Evolutionary conservation across 2,329 filamentous ascomycete genomes (phyloP).

Genomic region (Periglandula ipomoeae): DNA sequence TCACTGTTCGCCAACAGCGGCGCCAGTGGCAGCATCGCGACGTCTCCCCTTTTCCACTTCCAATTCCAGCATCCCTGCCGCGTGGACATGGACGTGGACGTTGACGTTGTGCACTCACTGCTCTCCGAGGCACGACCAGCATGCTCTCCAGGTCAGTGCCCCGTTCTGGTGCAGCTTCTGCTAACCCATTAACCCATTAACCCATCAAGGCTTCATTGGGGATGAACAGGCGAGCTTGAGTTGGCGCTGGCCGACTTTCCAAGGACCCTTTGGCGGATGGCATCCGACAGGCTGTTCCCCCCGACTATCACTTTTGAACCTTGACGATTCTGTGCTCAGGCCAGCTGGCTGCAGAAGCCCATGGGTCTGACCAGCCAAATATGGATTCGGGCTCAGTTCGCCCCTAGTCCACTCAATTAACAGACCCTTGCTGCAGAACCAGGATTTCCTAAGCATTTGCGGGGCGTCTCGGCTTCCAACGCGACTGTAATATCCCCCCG

Average conservation of each 20-base stretch:
- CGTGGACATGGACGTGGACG: too few relatives aligned
- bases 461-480: constrained; percentile 1
- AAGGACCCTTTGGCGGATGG: not conserved
- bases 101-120: too few relatives aligned
- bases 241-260: not conserved
- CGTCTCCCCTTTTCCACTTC: too few relatives aligned
- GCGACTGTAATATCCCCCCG: not conserved
- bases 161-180: not conserved
- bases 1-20: too few relatives aligned
- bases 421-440: not conserved
- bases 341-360: not conserved
- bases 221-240: not conserved
- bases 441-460: not conserved
- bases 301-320: not conserved
- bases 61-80: too few relatives aligned
- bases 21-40: too few relatives aligned
- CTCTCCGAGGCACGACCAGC: too few relatives aligned
- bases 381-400: too few relatives aligned
- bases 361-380: not conserved
- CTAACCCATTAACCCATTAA: not conserved
- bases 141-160: too few relatives aligned
- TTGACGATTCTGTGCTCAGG: not conserved
- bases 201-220: not conserved
- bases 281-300: not conserved
- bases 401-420: not conserved